Conservation (phyloP, 2,329 filamentous ascomycete genomes). For the Mycosphaerelloides madeirae region DNA sequence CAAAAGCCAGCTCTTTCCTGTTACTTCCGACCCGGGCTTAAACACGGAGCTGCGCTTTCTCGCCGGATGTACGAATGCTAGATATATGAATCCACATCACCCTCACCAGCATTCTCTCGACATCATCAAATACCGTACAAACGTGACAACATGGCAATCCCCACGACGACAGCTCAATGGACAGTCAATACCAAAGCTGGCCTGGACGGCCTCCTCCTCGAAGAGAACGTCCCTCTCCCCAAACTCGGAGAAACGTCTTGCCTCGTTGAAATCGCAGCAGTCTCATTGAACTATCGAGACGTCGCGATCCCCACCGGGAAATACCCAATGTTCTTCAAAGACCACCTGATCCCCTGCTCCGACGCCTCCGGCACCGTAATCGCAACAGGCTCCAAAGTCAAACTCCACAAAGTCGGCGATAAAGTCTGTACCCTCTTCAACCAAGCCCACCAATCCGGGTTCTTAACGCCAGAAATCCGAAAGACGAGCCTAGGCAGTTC, state of each 20-base stretch:
- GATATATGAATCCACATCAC: too few relatives aligned
- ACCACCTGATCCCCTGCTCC: conserved; percentile 41
- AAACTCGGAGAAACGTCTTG: conserved; percentile 64
- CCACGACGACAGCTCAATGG: conserved; percentile 39
- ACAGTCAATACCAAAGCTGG: conserved; percentile 48
- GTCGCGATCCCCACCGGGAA: conserved; percentile 43
- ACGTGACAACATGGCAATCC: not conserved
- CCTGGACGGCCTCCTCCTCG: conserved; percentile 57
- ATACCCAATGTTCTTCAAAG: conserved; percentile 40
- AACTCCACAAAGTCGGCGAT: conserved; percentile 53
- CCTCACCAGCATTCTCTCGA: too few relatives aligned
- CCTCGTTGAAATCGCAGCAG: conserved; percentile 56
- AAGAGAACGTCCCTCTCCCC: conserved; percentile 49
- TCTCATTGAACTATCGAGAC: conserved; percentile 46
- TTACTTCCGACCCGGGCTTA: too few relatives aligned
- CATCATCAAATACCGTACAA: too few relatives aligned
- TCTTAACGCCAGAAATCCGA: conserved; percentile 47
- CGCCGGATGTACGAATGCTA: too few relatives aligned
- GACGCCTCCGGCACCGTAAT: conserved; percentile 50
- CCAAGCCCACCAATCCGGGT: conserved; percentile 49
- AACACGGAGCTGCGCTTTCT: too few relatives aligned
- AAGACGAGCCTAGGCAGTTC: conserved; percentile 47
- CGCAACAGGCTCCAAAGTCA: conserved; percentile 51
- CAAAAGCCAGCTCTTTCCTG: too few relatives aligned
- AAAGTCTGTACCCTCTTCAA: conserved; percentile 60